Percentiles rank a stretch among this genome's conserved stretches.
These are phyloP conservation scores for Pichiaceae sp. DNA, from an alignment of 1,139 yeast genomes.

Conservation along the genomic window DNA sequence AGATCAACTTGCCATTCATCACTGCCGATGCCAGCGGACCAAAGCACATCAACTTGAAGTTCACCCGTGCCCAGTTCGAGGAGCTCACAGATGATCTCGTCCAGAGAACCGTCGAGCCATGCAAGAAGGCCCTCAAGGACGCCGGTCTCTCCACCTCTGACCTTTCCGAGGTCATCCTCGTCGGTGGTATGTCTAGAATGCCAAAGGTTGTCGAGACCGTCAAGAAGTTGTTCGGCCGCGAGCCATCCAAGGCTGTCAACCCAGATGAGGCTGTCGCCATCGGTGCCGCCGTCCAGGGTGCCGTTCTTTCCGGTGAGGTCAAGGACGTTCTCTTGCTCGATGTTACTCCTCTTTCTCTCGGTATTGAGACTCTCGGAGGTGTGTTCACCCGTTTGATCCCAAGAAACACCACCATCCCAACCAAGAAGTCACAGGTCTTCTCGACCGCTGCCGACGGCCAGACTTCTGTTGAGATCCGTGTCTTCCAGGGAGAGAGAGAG, in stretches of 20 bases:
- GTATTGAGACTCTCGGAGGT: conserved; percentile 99
- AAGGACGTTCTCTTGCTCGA: conserved; percentile 91
- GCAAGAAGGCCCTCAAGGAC: conserved; percentile 97
- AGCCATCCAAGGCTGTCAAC: conserved; percentile 97
- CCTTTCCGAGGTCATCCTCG: conserved; percentile 90
- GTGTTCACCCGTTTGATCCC: conserved; percentile 95
- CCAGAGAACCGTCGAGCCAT: conserved; percentile 93
- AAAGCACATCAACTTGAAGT: conserved; percentile 92
- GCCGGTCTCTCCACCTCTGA: conserved; percentile 82
- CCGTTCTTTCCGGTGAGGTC: conserved; percentile 97
- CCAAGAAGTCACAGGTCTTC: conserved; percentile 94
- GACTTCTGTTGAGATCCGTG: conserved; percentile 97
- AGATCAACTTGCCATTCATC: conserved; percentile 94
- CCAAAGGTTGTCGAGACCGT: conserved; percentile 98
- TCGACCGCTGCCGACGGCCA: conserved; percentile 99
- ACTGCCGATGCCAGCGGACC: conserved; percentile 96
- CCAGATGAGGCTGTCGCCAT: conserved; percentile 99
- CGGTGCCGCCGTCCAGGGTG: conserved; percentile 99
- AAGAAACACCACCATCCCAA: conserved; percentile 97
- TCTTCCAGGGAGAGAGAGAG: conserved; percentile 99
- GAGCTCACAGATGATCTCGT: conserved; percentile 81
- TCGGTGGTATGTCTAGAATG: conserved; percentile 99
- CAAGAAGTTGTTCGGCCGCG: conserved; percentile 84
- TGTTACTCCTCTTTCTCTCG: conserved; percentile 94
- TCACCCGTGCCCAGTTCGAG: conserved; percentile 91